These are phyloP conservation scores for Aciculosporium take DNA, from an alignment of 2,329 filamentous ascomycete species.

Conservation along the genomic window DNA sequence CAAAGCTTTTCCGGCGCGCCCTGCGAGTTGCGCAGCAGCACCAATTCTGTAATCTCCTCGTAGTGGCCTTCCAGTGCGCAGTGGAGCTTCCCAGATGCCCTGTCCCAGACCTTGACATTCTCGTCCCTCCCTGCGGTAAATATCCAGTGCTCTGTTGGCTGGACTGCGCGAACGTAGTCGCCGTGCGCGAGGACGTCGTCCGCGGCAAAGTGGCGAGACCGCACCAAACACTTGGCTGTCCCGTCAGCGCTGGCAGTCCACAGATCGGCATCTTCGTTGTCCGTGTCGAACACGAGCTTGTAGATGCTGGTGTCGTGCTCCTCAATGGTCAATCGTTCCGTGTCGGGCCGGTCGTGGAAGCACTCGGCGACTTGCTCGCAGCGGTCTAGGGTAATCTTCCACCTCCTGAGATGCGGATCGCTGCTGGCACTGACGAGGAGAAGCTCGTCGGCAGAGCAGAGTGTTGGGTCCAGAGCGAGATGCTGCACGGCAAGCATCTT, in stretches of 20 bases:
- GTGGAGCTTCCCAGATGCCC: slow-evolving; percentile 54
- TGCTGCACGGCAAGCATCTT: slow-evolving; percentile 68
- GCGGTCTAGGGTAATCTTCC: slow-evolving; percentile 43
- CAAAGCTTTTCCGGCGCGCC: slow-evolving; percentile 38
- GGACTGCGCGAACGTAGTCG: slow-evolving; percentile 78
- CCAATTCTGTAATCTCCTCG: slow-evolving; percentile 78
- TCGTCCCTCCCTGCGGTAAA: slow-evolving; percentile 85
- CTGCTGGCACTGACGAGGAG: slow-evolving; percentile 68
- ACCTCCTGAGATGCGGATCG: slow-evolving; percentile 65
- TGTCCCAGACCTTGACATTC: slow-evolving; percentile 81
- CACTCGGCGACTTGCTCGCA: slow-evolving; percentile 41
- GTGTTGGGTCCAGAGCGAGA: slow-evolving; percentile 58
- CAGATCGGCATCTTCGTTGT: slow-evolving; percentile 51
- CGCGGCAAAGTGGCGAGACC: slow-evolving; percentile 51
- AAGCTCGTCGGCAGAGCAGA: slow-evolving; percentile 33
- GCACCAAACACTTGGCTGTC: slow-evolving; percentile 64
- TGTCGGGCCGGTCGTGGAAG: slow-evolving; percentile 25
- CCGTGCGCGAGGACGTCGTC: slow-evolving; percentile 68
- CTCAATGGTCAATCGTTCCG: slow-evolving; percentile 41
- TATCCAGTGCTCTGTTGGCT: slow-evolving; percentile 61
- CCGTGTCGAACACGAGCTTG: slow-evolving; percentile 55
- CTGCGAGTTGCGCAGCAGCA: slow-evolving; percentile 36
- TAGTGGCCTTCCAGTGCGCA: slow-evolving; percentile 72
- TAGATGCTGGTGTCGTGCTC: slow-evolving; percentile 90
- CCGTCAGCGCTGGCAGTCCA: slow-evolving; percentile 94